Conservation (phyloP, 352 stramenopile species). For the Pythium brassicae region DNA sequence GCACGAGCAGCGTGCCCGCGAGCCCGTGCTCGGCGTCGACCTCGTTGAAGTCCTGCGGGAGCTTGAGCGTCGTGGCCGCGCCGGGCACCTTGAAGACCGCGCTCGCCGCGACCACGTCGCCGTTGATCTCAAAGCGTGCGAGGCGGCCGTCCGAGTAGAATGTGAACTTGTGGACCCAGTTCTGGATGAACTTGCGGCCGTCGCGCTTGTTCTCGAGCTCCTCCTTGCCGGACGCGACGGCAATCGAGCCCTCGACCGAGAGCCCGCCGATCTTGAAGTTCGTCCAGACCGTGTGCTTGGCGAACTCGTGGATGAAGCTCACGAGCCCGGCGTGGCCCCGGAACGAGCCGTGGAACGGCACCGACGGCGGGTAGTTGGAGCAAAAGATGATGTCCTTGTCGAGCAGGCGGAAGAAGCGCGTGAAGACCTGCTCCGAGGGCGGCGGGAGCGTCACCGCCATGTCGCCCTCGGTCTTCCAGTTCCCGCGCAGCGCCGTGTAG, state of each 20-base stretch:
- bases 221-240: slow-evolving; percentile 80
- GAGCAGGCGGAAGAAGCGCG: slow-evolving; percentile 80
- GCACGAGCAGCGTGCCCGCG: slow-evolving; percentile 62
- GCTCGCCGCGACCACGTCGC: slow-evolving; percentile 80
- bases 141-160: slow-evolving; percentile 83
- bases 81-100: slow-evolving; percentile 85
- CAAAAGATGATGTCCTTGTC: slow-evolving; percentile 87
- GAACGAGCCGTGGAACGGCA: slow-evolving; percentile 84
- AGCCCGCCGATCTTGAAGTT: slow-evolving; percentile 86
- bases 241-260: slow-evolving; percentile 79
- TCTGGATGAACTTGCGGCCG: slow-evolving; percentile 81
- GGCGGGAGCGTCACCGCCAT: slow-evolving; percentile 86
- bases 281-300: slow-evolving; percentile 73
- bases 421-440: slow-evolving; percentile 84
- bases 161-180: slow-evolving; percentile 90
- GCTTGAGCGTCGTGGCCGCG: slow-evolving; percentile 77
- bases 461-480: slow-evolving; percentile 80
- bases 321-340: slow-evolving; percentile 69
- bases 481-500: slow-evolving; percentile 74
- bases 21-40: slow-evolving; percentile 77
- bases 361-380: slow-evolving; percentile 84
- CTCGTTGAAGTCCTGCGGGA: slow-evolving; percentile 87
- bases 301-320: slow-evolving; percentile 77
- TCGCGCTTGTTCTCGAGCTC: slow-evolving; percentile 85
- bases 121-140: slow-evolving; percentile 85